These are phyloP conservation scores for Chenopodium quinoa DNA, from an alignment of 148 eudicot genomes.

Conservation along the genomic window DNA sequence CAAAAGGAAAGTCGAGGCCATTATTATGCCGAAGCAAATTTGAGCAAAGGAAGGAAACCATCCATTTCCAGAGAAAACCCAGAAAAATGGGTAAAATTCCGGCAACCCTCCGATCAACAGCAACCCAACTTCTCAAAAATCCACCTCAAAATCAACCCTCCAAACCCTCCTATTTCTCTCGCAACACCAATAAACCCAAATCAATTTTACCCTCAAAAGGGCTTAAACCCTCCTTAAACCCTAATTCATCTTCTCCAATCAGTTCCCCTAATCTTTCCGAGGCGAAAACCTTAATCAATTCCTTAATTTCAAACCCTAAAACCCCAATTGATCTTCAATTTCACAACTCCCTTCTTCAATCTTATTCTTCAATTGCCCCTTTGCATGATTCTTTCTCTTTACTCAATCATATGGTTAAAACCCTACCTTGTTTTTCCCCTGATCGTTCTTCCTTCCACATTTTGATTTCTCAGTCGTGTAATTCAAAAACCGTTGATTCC, in stretches of 20 bases:
- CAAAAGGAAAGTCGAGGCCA: too few species aligned
- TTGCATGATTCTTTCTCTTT: conserved; percentile 48
- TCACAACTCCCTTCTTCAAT: conserved; percentile 56
- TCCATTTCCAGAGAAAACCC: too few species aligned
- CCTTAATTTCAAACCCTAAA: conserved; percentile 37
- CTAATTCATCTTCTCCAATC: conserved; percentile 27
- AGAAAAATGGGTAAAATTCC: conserved; percentile 51
- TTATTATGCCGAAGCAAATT: neutral
- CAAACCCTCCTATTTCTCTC: conserved; percentile 14
- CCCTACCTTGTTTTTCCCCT: conserved; percentile 56
- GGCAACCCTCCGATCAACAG: conserved; percentile 28
- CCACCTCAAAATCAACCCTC: conserved; percentile 18
- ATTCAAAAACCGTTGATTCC: conserved; percentile 13
- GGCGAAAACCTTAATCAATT: conserved; percentile 51
- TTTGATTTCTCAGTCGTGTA: conserved; percentile 46
- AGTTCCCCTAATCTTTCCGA: conserved; percentile 46
- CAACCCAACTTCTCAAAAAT: conserved; percentile 29
- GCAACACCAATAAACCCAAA: neutral
- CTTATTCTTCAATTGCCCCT: conserved; percentile 47
- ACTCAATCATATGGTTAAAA: conserved; percentile 52
- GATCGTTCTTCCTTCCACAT: conserved; percentile 59
- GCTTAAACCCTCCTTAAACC: conserved; percentile 21
- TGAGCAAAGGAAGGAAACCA: neutral
- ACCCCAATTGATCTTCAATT: conserved; percentile 34
- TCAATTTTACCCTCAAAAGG: neutral